These are phyloP conservation scores for Ochromonas danica DNA, from an alignment of 108 stramenopile genomes.

Conservation along the genomic window DNA sequence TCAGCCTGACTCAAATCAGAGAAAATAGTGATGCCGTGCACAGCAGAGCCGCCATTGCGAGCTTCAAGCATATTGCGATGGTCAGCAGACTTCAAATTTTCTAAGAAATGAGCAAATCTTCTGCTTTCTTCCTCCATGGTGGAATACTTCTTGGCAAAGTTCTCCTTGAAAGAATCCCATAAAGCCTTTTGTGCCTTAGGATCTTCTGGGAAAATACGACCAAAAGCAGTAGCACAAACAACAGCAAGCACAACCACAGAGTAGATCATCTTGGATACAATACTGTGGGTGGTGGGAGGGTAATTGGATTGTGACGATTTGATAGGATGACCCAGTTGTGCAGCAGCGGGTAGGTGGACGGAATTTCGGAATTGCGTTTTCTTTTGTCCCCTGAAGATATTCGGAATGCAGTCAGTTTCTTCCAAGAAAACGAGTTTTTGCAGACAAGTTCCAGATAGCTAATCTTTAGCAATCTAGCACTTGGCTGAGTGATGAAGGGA, in stretches of 20 bases:
- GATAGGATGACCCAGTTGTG: too few relatives aligned
- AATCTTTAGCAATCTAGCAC: too few relatives aligned
- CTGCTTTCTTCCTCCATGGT: conserved; percentile 20
- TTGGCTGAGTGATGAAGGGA: too few relatives aligned
- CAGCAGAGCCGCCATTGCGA: conserved; percentile 6
- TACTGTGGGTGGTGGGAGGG: too few relatives aligned
- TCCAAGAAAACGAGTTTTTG: too few relatives aligned
- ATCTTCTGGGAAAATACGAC: not conserved
- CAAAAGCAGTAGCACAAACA: not conserved
- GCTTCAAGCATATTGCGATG: not conserved
- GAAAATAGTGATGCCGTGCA: conserved; percentile 30
- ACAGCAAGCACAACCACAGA: not conserved
- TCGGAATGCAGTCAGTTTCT: too few relatives aligned
- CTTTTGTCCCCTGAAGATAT: too few relatives aligned
- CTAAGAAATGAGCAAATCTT: not conserved
- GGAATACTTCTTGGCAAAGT: conserved; percentile 6
- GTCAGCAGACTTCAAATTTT: not conserved
- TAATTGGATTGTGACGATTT: too few relatives aligned
- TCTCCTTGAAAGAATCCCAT: conserved; percentile 26
- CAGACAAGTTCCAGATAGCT: too few relatives aligned
- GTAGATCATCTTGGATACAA: not conserved
- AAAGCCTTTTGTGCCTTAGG: not conserved
- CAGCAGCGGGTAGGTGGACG: too few relatives aligned
- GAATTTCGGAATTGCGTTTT: too few relatives aligned
- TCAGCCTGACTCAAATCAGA: conserved; percentile 33